These are phyloP conservation scores for Sorghum bicolor DNA, from an alignment of 176 grass and related monocot species.

Conservation along the genomic window DNA sequence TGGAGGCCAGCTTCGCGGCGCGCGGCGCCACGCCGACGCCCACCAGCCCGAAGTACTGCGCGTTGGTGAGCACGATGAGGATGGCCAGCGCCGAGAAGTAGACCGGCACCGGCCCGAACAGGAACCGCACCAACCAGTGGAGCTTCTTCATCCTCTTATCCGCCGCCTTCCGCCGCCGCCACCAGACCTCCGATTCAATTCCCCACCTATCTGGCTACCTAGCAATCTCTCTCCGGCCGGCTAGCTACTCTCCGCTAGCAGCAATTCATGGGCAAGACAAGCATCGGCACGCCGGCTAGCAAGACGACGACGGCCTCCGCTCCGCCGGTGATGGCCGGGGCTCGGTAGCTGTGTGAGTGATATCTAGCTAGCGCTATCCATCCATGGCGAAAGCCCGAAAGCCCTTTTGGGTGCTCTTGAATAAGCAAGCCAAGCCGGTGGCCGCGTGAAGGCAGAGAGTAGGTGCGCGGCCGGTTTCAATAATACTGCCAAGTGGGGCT, in stretches of 20 bases:
- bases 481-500: constrained; percentile 34
- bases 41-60: constrained; percentile 56
- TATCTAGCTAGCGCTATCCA: not conserved
- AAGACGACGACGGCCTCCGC: not conserved
- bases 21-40: constrained; percentile 44
- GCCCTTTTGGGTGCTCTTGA: constrained; percentile 3
- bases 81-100: constrained; percentile 64
- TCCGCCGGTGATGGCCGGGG: not conserved
- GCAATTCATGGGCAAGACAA: not conserved
- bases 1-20: constrained; percentile 35
- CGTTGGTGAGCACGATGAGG: constrained; percentile 61
- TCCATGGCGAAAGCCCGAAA: not conserved
- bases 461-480: constrained; percentile 42
- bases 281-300: not conserved
- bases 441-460: not conserved
- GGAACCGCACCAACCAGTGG: constrained; percentile 21
- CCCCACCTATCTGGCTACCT: not conserved
- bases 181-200: not conserved
- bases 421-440: constrained; percentile 22
- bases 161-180: no score
- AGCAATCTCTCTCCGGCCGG: constrained; percentile 5
- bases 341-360: not conserved
- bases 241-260: no score
- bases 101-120: constrained; percentile 56
- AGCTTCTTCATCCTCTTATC: constrained; percentile 37